Conservation (phyloP, 352 stramenopile species). For the Blastocystis sp. region DNA sequence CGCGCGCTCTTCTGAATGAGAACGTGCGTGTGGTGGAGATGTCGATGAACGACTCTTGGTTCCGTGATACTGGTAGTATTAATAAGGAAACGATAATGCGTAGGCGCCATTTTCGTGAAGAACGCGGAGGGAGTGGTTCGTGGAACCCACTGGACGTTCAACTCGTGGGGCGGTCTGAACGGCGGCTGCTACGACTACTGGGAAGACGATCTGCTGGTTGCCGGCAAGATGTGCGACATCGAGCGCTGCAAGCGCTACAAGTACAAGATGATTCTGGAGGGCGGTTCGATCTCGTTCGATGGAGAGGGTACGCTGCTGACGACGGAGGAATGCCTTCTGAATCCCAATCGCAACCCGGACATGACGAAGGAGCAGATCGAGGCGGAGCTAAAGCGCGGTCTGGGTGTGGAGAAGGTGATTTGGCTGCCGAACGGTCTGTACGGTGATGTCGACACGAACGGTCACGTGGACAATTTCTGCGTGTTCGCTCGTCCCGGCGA, state of each 20-base stretch:
- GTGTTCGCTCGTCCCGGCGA: slow-evolving; percentile 61
- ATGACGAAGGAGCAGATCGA: slow-evolving; percentile 63
- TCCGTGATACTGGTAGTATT: slow-evolving; percentile 62
- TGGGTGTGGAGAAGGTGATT: slow-evolving; percentile 63
- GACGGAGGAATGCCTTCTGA: slow-evolving; percentile 66
- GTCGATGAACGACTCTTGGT: slow-evolving; percentile 64
- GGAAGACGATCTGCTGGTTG: slow-evolving; percentile 61
- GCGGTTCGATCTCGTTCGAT: slow-evolving; percentile 66
- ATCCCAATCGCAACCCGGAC: slow-evolving; percentile 64
- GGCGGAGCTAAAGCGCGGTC: slow-evolving; percentile 57
- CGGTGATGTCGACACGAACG: slow-evolving; percentile 66
- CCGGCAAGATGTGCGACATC: slow-evolving; percentile 57
- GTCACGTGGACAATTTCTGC: slow-evolving; percentile 67
- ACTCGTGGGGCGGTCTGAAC: slow-evolving; percentile 65
- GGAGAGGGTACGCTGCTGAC: slow-evolving; percentile 66
- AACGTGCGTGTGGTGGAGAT: slow-evolving; percentile 58
- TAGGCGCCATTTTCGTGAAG: slow-evolving; percentile 54
- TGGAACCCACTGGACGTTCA: slow-evolving; percentile 66
- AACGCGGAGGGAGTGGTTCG: slow-evolving; percentile 42
- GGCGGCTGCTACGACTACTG: slow-evolving; percentile 60
- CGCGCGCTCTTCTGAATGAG: slow-evolving; percentile 48
- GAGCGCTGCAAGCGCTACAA: slow-evolving; percentile 42
- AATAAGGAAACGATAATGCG: background rate
- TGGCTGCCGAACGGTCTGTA: slow-evolving; percentile 64
- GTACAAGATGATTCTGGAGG: slow-evolving; percentile 62